These are phyloP conservation scores for Aspergillus clavatus DNA, from an alignment of 2,329 filamentous ascomycete genomes.

Conservation along the genomic window DNA sequence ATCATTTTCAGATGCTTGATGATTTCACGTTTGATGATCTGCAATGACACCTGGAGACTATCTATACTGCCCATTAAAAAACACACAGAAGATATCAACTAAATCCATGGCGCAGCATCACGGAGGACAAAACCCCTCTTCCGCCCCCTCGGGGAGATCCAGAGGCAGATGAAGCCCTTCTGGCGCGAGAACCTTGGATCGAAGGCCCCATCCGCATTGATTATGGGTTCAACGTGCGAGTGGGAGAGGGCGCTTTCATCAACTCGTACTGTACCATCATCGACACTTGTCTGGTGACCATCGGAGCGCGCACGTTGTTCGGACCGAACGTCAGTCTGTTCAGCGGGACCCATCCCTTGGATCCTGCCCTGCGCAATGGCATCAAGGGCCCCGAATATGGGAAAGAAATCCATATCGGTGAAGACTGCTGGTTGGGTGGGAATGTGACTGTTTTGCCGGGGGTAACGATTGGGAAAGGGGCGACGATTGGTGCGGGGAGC, in stretches of 20 bases:
- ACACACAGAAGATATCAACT: not conserved
- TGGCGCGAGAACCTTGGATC: slow-evolving; percentile 64
- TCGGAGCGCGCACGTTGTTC: slow-evolving; percentile 72
- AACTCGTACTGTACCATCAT: slow-evolving; percentile 72
- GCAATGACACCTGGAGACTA: too few relatives aligned
- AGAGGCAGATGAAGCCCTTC: slow-evolving; percentile 60
- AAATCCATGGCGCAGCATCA: slow-evolving; percentile 47
- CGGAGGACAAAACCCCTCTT: slow-evolving; percentile 58
- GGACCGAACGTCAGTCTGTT: slow-evolving; percentile 76
- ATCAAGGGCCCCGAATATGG: slow-evolving; percentile 70
- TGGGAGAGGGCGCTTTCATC: slow-evolving; percentile 69
- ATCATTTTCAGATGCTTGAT: too few relatives aligned
- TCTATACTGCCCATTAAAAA: too few relatives aligned
- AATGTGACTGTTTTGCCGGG: slow-evolving; percentile 68
- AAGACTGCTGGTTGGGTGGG: slow-evolving; percentile 77
- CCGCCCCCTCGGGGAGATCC: slow-evolving; percentile 54
- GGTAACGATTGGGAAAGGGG: slow-evolving; percentile 70
- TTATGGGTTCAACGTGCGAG: slow-evolving; percentile 69
- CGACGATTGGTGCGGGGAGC: slow-evolving; percentile 71
- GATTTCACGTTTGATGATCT: too few relatives aligned
- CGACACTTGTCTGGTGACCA: slow-evolving; percentile 68
- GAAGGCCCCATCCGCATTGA: slow-evolving; percentile 67
- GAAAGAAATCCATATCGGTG: slow-evolving; percentile 67
- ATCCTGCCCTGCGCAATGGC: slow-evolving; percentile 69
- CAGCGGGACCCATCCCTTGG: slow-evolving; percentile 69